These are phyloP conservation scores for Solanum sejunctum DNA, from an alignment of 257 asterid genomes.

Conservation along the genomic window DNA sequence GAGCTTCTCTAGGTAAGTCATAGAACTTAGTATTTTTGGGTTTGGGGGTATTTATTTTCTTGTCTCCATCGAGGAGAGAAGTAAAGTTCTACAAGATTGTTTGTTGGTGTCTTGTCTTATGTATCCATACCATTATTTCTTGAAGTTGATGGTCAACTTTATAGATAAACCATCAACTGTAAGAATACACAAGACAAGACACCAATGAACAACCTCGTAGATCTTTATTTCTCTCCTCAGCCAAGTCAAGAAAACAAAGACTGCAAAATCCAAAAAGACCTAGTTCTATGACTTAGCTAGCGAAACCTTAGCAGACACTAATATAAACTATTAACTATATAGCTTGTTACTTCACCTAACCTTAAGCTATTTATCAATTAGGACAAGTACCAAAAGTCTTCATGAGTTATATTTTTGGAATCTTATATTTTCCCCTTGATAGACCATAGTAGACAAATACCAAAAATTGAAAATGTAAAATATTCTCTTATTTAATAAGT, in stretches of 20 bases:
- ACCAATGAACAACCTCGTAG: conserved; percentile 11
- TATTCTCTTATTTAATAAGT: too few species aligned
- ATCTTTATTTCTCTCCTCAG: conserved; percentile 28
- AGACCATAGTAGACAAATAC: too few species aligned
- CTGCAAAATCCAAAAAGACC: conserved; percentile 15
- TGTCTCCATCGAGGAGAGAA: conserved; percentile 22
- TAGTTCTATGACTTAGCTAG: conserved; percentile 24
- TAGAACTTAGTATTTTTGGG: conserved; percentile 20
- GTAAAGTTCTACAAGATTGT: conserved; percentile 21
- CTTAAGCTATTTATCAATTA: conserved; percentile 20
- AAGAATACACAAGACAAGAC: conserved; percentile 31
- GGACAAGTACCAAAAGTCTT: too few species aligned
- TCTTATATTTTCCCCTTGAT: too few species aligned
- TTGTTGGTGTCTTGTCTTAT: conserved; percentile 14
- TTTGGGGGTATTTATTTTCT: conserved; percentile 27
- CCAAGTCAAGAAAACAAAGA: conserved; percentile 27
- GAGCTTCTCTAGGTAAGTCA: conserved; percentile 22
- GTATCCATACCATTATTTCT: conserved; percentile 28
- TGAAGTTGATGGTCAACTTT: conserved; percentile 16
- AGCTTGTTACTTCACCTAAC: conserved; percentile 41
- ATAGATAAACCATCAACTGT: conserved; percentile 10
- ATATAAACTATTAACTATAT: conserved; percentile 22
- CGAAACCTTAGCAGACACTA: conserved; percentile 25
- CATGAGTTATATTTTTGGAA: too few species aligned
- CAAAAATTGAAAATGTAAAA: too few species aligned